phyloP scores from a whole-genome alignment of 2,329 filamentous ascomycete genomes.

The Trichoderma polysporum region DNA sequence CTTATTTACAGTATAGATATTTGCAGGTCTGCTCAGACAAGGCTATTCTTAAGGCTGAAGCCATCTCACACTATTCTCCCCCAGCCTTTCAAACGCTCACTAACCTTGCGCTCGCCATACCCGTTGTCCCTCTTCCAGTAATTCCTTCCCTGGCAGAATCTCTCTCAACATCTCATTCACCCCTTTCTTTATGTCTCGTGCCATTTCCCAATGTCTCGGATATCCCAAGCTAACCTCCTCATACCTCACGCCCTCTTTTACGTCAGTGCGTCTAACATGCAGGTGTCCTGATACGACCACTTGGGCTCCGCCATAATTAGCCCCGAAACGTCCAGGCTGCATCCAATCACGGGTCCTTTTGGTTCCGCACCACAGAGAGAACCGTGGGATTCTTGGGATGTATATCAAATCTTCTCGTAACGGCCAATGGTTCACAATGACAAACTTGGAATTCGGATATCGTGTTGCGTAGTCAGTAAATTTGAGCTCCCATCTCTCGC shows the following conservation, averaged over 20 bases:
- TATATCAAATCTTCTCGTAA: constrained; percentile 3
- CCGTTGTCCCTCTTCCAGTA: neutral
- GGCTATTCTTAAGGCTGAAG: neutral
- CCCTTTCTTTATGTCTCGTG: neutral
- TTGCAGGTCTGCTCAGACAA: too few species aligned
- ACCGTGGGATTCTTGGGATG: constrained; percentile 14
- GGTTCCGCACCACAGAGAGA: constrained; percentile 12
- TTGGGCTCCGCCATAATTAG: neutral
- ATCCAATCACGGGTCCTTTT: constrained; percentile 6
- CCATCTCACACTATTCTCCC: too few species aligned
- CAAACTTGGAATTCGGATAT: constrained; percentile 3
- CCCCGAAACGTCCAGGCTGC: neutral
- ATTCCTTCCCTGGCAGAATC: neutral
- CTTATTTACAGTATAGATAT: too few species aligned
- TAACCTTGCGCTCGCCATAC: constrained; percentile 7
- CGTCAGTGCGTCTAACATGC: constrained; percentile 8
- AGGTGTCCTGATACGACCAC: constrained; percentile 7
- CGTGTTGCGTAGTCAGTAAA: constrained; percentile 3
- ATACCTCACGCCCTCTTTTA: constrained; percentile 13
- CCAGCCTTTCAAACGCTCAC: neutral
- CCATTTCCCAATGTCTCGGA: constrained; percentile 7
- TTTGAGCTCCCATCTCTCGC: constrained; percentile 8
- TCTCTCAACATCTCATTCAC: constrained; percentile 13
- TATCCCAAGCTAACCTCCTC: constrained; percentile 16
- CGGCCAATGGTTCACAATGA: constrained; percentile 13